Evolutionary conservation across 768 basidiomycete species (phyloP).

Genomic region (Leucosporidium creatinivorum): DNA sequence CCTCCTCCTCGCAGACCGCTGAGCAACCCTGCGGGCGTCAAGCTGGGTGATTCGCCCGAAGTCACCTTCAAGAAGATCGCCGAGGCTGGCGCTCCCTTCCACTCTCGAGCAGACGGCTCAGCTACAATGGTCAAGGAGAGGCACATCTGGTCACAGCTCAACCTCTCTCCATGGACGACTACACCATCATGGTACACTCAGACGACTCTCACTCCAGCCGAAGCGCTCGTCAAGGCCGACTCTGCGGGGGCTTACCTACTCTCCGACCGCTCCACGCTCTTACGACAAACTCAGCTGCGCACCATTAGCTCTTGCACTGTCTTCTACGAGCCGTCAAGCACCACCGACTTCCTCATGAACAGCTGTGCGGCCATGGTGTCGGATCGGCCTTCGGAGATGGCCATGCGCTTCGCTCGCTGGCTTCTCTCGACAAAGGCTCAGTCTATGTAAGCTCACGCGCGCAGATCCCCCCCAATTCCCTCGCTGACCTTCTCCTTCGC

Average conservation of each 20-base stretch:
- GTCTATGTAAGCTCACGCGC: no score
- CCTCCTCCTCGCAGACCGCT: not conserved
- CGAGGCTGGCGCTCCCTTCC: not conserved
- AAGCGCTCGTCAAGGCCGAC: not conserved
- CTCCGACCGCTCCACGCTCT: not conserved
- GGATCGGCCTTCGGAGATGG: not conserved
- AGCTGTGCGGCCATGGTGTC: not conserved
- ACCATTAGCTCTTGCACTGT: not conserved
- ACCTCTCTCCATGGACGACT: not conserved
- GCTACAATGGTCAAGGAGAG: not conserved
- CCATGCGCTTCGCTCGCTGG: not conserved
- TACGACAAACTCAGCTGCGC: not conserved
- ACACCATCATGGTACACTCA: not conserved
- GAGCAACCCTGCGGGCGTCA: not conserved
- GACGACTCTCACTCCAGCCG: not conserved
- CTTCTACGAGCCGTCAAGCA: not conserved
- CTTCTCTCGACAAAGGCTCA: no score
- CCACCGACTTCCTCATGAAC: not conserved
- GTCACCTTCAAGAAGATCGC: not conserved
- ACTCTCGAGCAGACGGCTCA: not conserved
- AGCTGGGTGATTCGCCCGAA: not conserved
- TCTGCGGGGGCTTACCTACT: not conserved
- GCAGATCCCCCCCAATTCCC: no score
- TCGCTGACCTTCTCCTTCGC: no score
- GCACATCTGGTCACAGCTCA: not conserved